A percentile compares a stretch with the other conserved stretches of the same genome.
Conservation (phyloP, 352 stramenopile species). For the Phytophthora vignae region DNA sequence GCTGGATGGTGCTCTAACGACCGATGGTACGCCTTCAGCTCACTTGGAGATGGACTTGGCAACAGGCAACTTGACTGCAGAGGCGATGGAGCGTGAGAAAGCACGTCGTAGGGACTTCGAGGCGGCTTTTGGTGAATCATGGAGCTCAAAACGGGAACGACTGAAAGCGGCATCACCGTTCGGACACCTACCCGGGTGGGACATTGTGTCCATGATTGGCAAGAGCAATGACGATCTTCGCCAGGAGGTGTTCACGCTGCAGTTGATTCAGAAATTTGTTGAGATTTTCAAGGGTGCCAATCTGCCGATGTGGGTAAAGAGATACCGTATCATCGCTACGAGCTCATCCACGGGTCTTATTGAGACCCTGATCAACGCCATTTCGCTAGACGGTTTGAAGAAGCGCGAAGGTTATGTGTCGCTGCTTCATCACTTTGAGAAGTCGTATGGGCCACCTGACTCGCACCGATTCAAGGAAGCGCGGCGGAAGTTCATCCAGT, state of each 20-base stretch:
- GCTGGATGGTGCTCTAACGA: conserved; percentile 5
- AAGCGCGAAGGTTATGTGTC: conserved; percentile 95
- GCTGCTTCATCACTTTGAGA: conserved; percentile 96
- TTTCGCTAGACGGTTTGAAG: conserved; percentile 98
- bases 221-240: conserved; percentile 99
- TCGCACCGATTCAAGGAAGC: conserved; percentile 92
- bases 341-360: conserved; percentile 96
- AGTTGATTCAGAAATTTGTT: conserved; percentile 98
- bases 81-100: conserved; percentile 85
- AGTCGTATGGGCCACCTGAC: conserved; percentile 92
- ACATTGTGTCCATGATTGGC: conserved; percentile 97
- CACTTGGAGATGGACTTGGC: conserved; percentile 71
- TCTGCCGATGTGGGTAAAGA: conserved; percentile 95
- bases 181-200: conserved; percentile 91
- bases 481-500: conserved; percentile 97
- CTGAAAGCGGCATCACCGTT: conserved; percentile 90
- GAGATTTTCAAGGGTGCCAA: conserved; percentile 96
- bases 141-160: conserved; percentile 94
- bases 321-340: conserved; percentile 98
- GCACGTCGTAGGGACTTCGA: conserved; percentile 82
- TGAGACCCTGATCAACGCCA: conserved; percentile 97
- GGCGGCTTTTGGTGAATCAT: conserved; percentile 95
- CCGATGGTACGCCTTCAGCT: conserved; percentile 22
- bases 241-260: conserved; percentile 99
- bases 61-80: conserved; percentile 65